These are phyloP conservation scores for Fusarium coffeatum DNA, from an alignment of 2,329 filamentous ascomycete genomes.

Conservation along the genomic window DNA sequence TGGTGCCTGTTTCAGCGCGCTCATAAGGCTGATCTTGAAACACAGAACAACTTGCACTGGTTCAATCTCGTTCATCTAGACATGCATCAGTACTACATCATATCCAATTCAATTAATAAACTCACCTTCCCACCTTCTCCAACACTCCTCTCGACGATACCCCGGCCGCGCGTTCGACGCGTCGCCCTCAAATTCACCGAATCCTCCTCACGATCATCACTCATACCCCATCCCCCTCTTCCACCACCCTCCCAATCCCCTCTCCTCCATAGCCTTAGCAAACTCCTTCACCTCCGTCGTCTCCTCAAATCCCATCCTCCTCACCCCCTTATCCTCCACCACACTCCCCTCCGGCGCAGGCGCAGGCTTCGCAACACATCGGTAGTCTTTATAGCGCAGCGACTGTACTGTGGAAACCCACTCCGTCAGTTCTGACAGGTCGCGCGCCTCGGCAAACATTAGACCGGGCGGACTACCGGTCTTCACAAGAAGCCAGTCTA, in stretches of 20 bases:
- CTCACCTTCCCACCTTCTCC: not conserved
- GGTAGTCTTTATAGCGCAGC: slow-evolving; percentile 79
- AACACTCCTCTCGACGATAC: not conserved
- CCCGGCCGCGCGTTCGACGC: slow-evolving; percentile 28
- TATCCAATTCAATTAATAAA: not conserved
- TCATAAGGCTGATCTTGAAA: not conserved
- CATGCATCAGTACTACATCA: not conserved
- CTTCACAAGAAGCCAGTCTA: slow-evolving; percentile 71
- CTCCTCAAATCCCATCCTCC: slow-evolving; percentile 61
- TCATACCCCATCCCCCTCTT: slow-evolving; percentile 72
- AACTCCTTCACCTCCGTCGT: slow-evolving; percentile 74
- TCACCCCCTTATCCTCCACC: not conserved
- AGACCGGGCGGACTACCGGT: slow-evolving; percentile 77
- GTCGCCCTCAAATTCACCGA: not conserved
- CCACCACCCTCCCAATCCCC: slow-evolving; percentile 74
- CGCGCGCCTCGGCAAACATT: slow-evolving; percentile 77
- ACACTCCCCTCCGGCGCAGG: not conserved
- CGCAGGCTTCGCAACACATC: slow-evolving; percentile 63
- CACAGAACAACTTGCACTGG: not conserved
- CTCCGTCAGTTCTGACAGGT: slow-evolving; percentile 64
- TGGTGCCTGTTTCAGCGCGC: not conserved
- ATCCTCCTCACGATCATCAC: not conserved
- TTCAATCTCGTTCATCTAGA: not conserved
- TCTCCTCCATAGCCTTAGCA: slow-evolving; percentile 68
- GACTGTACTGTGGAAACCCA: slow-evolving; percentile 75